Percentiles rank a stretch among this genome's conserved stretches.
Evolutionary conservation across 1,139 yeast genomes (phyloP).

Genomic region (Candida sanyaensis): DNA sequence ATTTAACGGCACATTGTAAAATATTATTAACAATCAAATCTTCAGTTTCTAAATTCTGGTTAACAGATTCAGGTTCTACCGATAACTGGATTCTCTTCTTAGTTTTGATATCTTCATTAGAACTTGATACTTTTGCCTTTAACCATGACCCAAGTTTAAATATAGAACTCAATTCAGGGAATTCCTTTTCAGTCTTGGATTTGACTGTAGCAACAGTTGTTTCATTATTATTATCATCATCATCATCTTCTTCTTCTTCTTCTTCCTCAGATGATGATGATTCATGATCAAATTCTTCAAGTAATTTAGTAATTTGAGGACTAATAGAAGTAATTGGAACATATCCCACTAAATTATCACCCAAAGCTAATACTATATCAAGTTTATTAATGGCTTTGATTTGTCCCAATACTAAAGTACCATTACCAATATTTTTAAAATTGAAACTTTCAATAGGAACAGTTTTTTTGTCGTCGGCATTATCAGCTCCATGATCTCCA

Average conservation of each 20-base stretch:
- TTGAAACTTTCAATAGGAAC: conserved; percentile 60
- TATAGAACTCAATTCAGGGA: conserved; percentile 56
- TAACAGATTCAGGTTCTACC: conserved; percentile 74
- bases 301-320: conserved; percentile 54
- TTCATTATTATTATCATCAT: conserved; percentile 34
- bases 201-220: conserved; percentile 25
- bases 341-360: conserved; percentile 83
- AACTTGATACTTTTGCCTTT: conserved; percentile 67
- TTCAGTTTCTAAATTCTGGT: conserved; percentile 59
- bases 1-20: conserved; percentile 74
- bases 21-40: conserved; percentile 65
- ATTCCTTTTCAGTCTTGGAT: conserved; percentile 29
- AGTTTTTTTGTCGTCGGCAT: conserved; percentile 25
- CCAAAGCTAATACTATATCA: conserved; percentile 70
- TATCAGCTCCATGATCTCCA: conserved; percentile 17
- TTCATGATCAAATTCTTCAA: conserved; percentile 52
- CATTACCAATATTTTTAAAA: conserved; percentile 65
- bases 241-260: conserved; percentile 47
- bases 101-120: conserved; percentile 40
- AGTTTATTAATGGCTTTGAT: conserved; percentile 58
- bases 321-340: conserved; percentile 78
- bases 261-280: conserved; percentile 47
- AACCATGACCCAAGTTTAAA: conserved; percentile 85
- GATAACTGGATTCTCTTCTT: conserved; percentile 74
- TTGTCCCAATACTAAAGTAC: conserved; percentile 78